Evolutionary conservation across 805 yeast species (phyloP), one percentile per base, ranked within the genome.

Genomic region (baker's yeast (Saccharomyces cerevisiae)): DNA sequence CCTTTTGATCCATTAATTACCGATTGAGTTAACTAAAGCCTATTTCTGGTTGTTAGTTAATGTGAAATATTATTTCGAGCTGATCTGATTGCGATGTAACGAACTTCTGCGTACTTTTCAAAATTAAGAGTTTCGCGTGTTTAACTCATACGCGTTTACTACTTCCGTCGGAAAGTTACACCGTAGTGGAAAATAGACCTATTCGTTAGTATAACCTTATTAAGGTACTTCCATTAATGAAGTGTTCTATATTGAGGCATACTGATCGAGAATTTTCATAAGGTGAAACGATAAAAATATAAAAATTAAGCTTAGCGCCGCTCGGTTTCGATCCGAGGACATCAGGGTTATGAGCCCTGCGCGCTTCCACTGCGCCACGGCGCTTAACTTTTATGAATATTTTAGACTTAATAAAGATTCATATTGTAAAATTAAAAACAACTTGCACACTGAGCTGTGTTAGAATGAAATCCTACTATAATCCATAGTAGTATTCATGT

Each of bases 321-420:
- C 89, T 80, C 76, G 88, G 94, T 87, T 85, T 87, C 94, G 94
- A 87, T 87, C 95, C 90, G 76, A 81, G 90, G 95, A 85, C 92
- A 84, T 87, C 92, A 86, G 94, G 92, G 95, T 87, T 87, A 87
- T 87, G 95, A 87, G 95, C 95, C 94, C 94, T 85, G 92, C 92
- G 92, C 94, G 94, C 92, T 87, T 86, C 95, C 94, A 84, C 94
- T 87, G 92, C 94, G 92, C 92, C 92, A 87, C 90, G 86, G 86
- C 90, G 94, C 94, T 86, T 36, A 31, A 13, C 8, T 17, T 36
- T 36, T 36, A 2, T n/a, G n/a, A 36, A n/a, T n/a, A n/a, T n/a
- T n/a, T n/a, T n/a, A n/a, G n/a, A n/a, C n/a, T n/a, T n/a, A n/a
- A n/a, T n/a, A n/a, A n/a, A n/a, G n/a, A n/a, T n/a, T n/a, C n/a